These are phyloP conservation scores for Paramyrothecium sp. DNA, from an alignment of 2,329 filamentous ascomycete species.

Conservation along the genomic window DNA sequence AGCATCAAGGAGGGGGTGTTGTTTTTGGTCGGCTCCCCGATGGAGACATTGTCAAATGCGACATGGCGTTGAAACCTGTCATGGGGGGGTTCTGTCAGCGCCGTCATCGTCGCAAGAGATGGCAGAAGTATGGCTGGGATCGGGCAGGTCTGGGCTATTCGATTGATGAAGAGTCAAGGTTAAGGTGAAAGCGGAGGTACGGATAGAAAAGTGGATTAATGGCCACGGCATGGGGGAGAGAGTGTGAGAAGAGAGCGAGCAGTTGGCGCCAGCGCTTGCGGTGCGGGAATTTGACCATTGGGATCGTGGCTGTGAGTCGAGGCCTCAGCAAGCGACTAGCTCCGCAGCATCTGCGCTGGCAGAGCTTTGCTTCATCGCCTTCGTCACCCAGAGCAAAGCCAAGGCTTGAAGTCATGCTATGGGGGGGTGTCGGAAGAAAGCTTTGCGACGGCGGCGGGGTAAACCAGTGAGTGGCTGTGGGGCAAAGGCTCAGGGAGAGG, in stretches of 20 bases:
- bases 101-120: conserved; percentile 29
- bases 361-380: not conserved
- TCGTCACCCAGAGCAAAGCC: not conserved
- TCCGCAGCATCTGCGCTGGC: not conserved
- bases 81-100: conserved; percentile 39
- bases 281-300: conserved; percentile 2
- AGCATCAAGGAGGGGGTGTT: conserved; percentile 72
- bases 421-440: not conserved
- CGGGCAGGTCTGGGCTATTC: not conserved
- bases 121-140: too few species aligned
- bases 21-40: conserved; percentile 57
- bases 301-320: conserved; percentile 4
- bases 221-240: not conserved
- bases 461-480: not conserved
- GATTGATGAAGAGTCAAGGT: not conserved
- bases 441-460: conserved; percentile 1
- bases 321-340: not conserved
- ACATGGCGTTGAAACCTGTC: conserved; percentile 59
- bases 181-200: not conserved
- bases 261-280: not conserved
- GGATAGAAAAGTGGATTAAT: not conserved
- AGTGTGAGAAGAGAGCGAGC: not conserved
- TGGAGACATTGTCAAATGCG: conserved; percentile 58
- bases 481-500: not conserved
- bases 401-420: not conserved